Base-by-base conservation (phyloP, 2,329 filamentous ascomycete species). In the Botryotinia calthae region DNA sequence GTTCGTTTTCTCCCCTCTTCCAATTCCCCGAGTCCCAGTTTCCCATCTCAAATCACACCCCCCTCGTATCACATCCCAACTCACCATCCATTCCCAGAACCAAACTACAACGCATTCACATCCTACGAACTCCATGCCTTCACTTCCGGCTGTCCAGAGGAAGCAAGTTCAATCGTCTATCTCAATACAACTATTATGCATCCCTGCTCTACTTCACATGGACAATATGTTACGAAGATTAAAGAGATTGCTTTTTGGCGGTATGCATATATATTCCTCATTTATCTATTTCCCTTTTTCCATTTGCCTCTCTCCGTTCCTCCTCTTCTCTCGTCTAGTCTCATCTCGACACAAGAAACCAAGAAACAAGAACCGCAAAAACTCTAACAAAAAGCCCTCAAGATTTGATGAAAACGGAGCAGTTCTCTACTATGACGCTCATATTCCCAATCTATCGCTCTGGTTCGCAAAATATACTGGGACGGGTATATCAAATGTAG, bases 191-290 rank as follows among this genome's bases (percentile, higher is more conserved):
- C 76, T 59, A 79, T 82, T 10, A 76, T 81, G 20, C 79, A 82
- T 70, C 78, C 78, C 2, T 79, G 78, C n/a, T 74, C 70, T 2
- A 75, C 79, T 2, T 76, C 81, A 54, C 73, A 82, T 62, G 81
- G 79, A 14, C 79, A 80, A 68, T 74, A 76, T 10, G 72, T 82
- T 10, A 77, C 80, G 16, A 81, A 80, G 18, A 75, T 83, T 59
- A 83, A 83, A 75, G 75, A 84, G 18, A 65, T 73, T 8, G 82
- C 83, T 0, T 86, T 86, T 74, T 86, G 84, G 83, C 10, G 25
- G 48, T 51, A 51, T 6, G 34, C 7, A 34, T 34, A 34, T 34
- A 34, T 34, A 34, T 1, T 6, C 22, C 22, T 48, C 1, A 25
- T 9, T 48, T 48, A 4, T 48, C 37, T 9, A 37, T 9, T 37